These are phyloP conservation scores for Phyllachora maydis DNA, from an alignment of 2,329 filamentous ascomycete genomes.

Conservation along the genomic window DNA sequence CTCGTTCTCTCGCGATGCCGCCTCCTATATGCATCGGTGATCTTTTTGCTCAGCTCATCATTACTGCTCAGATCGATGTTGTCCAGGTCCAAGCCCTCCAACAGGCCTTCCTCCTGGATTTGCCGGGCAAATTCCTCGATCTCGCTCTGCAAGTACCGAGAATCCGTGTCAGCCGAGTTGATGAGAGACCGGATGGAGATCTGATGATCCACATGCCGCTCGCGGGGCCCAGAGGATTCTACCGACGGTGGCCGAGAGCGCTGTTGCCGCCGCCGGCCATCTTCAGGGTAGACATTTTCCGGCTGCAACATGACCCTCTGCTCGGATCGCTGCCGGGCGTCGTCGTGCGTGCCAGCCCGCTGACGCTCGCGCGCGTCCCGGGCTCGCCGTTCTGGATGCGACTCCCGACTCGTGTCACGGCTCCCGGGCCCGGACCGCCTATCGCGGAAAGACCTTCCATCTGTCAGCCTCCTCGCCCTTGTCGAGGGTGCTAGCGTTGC, in stretches of 20 bases:
- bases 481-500: not conserved
- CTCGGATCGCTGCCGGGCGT: slow-evolving; percentile 10
- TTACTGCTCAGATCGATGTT: slow-evolving; percentile 70
- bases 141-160: slow-evolving; percentile 64
- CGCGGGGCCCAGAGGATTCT: slow-evolving; percentile 14
- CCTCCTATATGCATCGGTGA: slow-evolving; percentile 71
- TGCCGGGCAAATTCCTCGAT: slow-evolving; percentile 80
- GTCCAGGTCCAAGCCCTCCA: slow-evolving; percentile 77
- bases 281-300: slow-evolving; percentile 12
- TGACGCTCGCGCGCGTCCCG: slow-evolving; percentile 7
- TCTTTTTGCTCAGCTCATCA: slow-evolving; percentile 75
- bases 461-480: slow-evolving; percentile 2
- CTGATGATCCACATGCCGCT: slow-evolving; percentile 65
- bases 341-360: slow-evolving; percentile 10
- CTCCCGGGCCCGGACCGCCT: slow-evolving; percentile 5
- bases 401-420: slow-evolving; percentile 14
- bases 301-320: slow-evolving; percentile 16
- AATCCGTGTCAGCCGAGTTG: slow-evolving; percentile 57
- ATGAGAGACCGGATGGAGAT: slow-evolving; percentile 72
- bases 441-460: slow-evolving; percentile 5
- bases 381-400: slow-evolving; percentile 6
- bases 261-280: slow-evolving; percentile 17
- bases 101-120: slow-evolving; percentile 44
- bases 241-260: slow-evolving; percentile 21
- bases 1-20: slow-evolving; percentile 45